Base-by-base conservation (phyloP, 176 grass and related monocot genomes). In the Oryza australiensis region DNA sequence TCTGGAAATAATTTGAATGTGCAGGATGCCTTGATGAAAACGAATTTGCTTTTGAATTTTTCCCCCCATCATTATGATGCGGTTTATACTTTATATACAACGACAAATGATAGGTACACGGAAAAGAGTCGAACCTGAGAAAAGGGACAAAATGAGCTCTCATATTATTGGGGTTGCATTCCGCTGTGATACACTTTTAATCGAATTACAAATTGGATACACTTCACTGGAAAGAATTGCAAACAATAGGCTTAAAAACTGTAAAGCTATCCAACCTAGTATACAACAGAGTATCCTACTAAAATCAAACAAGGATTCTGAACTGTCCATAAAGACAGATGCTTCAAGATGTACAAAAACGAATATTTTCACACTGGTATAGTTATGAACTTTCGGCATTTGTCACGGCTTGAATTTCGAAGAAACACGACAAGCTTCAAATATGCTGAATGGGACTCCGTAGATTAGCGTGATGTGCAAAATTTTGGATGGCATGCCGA, bases 281-380 rank as follows among this genome's bases (percentile, higher is more conserved):
- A 74, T 90, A 90, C 84, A 90, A 80, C 88, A 90, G 49, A 48
- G 68, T 70, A 90, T 74, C 49, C 78, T 69, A 80, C 59, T 27
- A 64, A 64, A 82, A 73, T 14, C 20, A 55, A n/a, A 55, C 51
- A 55, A 22, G 18, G 51, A 20, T 55, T 6, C 51, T 22, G 20
- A 3, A n/a, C 51, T 7, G 18, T 64, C 9, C 45, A 46, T 49
- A 75, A 51, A 66, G 70, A 42, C 62, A 69, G 32, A 32, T 75
- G 40, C 74, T 81, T 51, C 45, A 30, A 40, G 26, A 63, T 79
- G 84, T 87, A 69, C 81, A 82, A 66, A 60, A 72, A 82, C 32
- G 72, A 72, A 85, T 66, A 83, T 84, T 29, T 63, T 69, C 35
- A 75, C 68, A 79, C 35, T 70, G 9, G 48, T 90, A 90, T 80